Base-by-base conservation (phyloP, 2,329 filamentous ascomycete genomes). In the Penicillium sp. region DNA sequence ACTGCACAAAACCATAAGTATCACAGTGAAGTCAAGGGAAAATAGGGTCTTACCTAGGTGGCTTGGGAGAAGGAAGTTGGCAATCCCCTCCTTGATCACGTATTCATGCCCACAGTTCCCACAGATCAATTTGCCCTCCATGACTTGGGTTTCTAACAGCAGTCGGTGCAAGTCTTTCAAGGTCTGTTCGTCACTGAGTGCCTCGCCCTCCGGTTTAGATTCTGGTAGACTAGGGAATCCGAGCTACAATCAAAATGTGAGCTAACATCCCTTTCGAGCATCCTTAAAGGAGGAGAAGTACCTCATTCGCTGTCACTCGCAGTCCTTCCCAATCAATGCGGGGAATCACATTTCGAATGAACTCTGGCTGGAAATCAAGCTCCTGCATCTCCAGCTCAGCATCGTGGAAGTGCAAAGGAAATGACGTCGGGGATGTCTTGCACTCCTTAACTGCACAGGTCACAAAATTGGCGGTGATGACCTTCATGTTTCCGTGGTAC, bases 371-470 rank as follows among this genome's bases (percentile, higher is more conserved):
- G 70, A 95, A 77, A 54, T 93, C 91, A 61, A 93, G 80, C 67
- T 96, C 91, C 66, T 91, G 84, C 69, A 92, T 87, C 65, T 93
- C 92, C 25, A 99, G 87, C 74, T 96, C 92, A 52, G 91, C 93
- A 69, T 98, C 92, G 69, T 89, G 89, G 55, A 95, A 93, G 75
- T 98, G 95, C 16, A 99, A 84, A 2, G 95, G 95, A 72, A 96
- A 98, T 25, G 92, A 91, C 52, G 84, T 80, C 6, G 88, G 81
- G 31, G 88, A 88, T 56, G 87, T 85, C 79, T 96, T 96, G 88
- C 95, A 99, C 55, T 90, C 83, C 82, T 97, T 98, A 73, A 96
- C 90, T 61, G 95, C 93, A 82, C 95, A 99, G 69, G 92, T 95
- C 64, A 98, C 82, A 78, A 99, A 99, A 79, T 98, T 98, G 69